Base-by-base conservation (phyloP, 73 alveolate genomes). In the Paramecium primaurelia region DNA sequence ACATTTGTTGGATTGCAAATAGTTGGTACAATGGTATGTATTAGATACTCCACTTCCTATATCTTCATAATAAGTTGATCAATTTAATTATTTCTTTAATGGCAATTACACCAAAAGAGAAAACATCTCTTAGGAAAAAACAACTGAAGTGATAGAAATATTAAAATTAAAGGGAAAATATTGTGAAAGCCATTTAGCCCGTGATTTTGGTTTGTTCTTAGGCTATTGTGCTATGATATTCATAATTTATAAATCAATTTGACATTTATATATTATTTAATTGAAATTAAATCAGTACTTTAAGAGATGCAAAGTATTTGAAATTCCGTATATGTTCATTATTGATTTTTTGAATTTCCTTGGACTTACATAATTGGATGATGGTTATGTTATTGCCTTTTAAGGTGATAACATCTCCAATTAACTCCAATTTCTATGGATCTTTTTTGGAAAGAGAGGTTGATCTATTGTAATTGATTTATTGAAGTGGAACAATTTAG, bases 401-500 rank as follows among this genome's bases (percentile, higher is more conserved):
- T 64, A 34, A 32, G 84, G 84, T 10, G 84, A 20, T 12, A 32
- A 1, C 30, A 64, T 28, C 3, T 64, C 84, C 49, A 32, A 34
- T 28, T 64, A n/a, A 64, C 84, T 64, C 51, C 42, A 34, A 64
- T 64, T 64, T 64, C 84, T 64, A 34, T 34, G 42, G 2, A 34
- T 26, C 84, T 64, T 64, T 28, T 64, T 64, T 28, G 84, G 84
- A 34, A 64, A 64, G 12, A 64, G 84, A 32, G 84, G 84, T 64
- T 28, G 28, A 28, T 64, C 84, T 1, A 64, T 64, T 28, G 84
- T 64, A 64, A 64, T 64, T 6, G 84, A 64, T 64, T 64, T 64
- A 34, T 64, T 64, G 84, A 64, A 64, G 4, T 40, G 84, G 28
- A 64, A 64, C 10, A 64, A 28, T 64, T 64, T 28, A 4, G 84